Evolutionary conservation across 306 rosid genomes (phyloP).

Genomic region (Macrotyloma uniflorum): DNA sequence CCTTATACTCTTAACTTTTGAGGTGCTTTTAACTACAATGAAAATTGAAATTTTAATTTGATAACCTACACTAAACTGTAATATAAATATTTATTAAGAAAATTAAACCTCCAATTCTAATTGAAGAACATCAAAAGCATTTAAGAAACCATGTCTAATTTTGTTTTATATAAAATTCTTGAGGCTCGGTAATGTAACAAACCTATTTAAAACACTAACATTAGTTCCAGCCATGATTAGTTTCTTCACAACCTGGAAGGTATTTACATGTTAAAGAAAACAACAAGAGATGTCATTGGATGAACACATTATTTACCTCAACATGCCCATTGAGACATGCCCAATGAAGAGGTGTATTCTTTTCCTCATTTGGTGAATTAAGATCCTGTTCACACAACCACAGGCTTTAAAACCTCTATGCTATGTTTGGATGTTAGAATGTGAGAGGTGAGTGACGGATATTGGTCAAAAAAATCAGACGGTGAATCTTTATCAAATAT

Average conservation of each 20-base stretch:
- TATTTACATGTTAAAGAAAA: slow-evolving; percentile 21
- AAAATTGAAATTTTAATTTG: background rate
- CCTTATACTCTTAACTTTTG: too few relatives aligned
- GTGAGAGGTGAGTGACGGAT: background rate
- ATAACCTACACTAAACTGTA: background rate
- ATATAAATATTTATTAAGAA: too few relatives aligned
- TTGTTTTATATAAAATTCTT: too few relatives aligned
- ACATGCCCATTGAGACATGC: slow-evolving; percentile 97
- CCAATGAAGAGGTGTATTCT: slow-evolving; percentile 92
- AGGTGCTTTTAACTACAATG: background rate
- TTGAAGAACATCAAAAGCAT: background rate
- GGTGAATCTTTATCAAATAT: background rate
- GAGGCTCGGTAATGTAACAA: background rate
- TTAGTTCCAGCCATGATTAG: slow-evolving; percentile 83
- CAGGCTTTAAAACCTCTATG: slow-evolving; percentile 13
- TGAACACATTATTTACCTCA: slow-evolving; percentile 53
- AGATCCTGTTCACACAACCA: slow-evolving; percentile 57
- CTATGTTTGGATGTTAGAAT: background rate
- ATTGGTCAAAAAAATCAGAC: too few relatives aligned
- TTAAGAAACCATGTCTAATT: background rate
- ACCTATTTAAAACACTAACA: slow-evolving; percentile 75
- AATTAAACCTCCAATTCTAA: background rate
- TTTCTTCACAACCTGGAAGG: slow-evolving; percentile 78
- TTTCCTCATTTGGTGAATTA: slow-evolving; percentile 73
- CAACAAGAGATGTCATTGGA: background rate